Evolutionary conservation across 805 yeast genomes (phyloP), one percentile per base, ranked within the genome.

Genomic region (Brettanomyces anomalus): DNA sequence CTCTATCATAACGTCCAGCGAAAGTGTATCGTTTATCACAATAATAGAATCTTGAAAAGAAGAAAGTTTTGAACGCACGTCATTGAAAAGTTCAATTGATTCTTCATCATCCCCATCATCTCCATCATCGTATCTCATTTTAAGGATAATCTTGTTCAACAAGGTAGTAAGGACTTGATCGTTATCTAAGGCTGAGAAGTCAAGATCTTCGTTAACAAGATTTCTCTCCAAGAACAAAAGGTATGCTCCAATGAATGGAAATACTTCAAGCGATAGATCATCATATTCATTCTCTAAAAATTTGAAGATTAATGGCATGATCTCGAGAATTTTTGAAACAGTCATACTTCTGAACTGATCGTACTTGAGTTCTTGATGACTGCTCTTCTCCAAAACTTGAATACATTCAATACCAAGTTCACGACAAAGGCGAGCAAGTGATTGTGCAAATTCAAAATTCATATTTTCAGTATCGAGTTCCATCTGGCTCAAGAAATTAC

Each of bases 281-380:
- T 93, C 97, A 56, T 81, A 88, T 49, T 82, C 95, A 58, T 87
- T 83, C 26, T 77, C 72, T 57, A 93, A 71, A 49, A 82, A 85
- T 46, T 71, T 71, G 45, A 90, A 71, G 6, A 84, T 68, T 26
- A 79, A 68, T 18, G 97, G 96, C 68, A 86, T 76, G 16, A 85
- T 66, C 44, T 76, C 74, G 24, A 79, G 59, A 16, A 85, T 66
- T 51, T 77, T 73, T 36, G 65, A 67, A 41, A 58, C 61, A 37
- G 66, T 61, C 34, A 64, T 58, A 35, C 50, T 53, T 44, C 55
- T 61, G 49, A 65, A 63, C 18, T 60, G 63, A 45, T 70, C 65
- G 17, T 76, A 74, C 4, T 51, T 43, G 20, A 62, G 46, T 28
- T 64, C 68, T 17, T 53, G 54, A 39, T 54, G 52, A 14, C 53